These are phyloP conservation scores for Amborella trichopoda DNA, from an alignment of 164 flowering plant species.

Conservation along the genomic window DNA sequence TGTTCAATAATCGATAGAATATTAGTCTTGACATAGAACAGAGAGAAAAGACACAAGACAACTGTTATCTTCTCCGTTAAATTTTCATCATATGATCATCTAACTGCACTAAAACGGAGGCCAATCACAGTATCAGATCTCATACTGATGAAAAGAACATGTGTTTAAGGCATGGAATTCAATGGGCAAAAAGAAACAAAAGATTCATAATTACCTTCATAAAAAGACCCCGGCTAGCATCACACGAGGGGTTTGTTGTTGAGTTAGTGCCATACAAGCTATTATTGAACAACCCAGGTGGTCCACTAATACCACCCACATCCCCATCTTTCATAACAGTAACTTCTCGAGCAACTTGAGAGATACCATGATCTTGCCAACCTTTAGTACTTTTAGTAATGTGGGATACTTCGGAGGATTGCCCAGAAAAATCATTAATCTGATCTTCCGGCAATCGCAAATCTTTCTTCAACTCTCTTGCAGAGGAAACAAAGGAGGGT, in stretches of 20 bases:
- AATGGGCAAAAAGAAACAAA: constrained; percentile 29
- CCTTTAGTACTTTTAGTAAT: constrained; percentile 3
- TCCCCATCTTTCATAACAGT: constrained; percentile 3
- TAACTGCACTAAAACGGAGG: too few relatives aligned
- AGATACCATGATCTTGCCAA: constrained; percentile 8
- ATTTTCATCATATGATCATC: too few relatives aligned
- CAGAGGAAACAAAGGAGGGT: constrained; percentile 3
- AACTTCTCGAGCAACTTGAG: background rate
- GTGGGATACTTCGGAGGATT: constrained; percentile 7
- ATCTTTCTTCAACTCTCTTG: constrained; percentile 3
- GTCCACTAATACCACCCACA: constrained; percentile 7
- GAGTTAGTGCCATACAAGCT: constrained; percentile 1
- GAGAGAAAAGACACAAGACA: too few relatives aligned
- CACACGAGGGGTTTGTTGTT: constrained; percentile 17
- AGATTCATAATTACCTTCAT: constrained; percentile 34
- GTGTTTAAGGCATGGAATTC: too few relatives aligned
- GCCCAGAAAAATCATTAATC: constrained; percentile 5
- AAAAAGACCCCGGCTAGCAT: too few relatives aligned
- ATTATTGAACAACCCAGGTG: constrained; percentile 8
- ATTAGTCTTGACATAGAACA: too few relatives aligned
- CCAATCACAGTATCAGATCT: too few relatives aligned
- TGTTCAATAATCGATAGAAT: too few relatives aligned
- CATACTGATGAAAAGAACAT: too few relatives aligned
- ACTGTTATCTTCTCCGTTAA: too few relatives aligned
- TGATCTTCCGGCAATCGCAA: constrained; percentile 3